Conservation (phyloP, 805 yeast genomes). For the Metschnikowia lunata region DNA sequence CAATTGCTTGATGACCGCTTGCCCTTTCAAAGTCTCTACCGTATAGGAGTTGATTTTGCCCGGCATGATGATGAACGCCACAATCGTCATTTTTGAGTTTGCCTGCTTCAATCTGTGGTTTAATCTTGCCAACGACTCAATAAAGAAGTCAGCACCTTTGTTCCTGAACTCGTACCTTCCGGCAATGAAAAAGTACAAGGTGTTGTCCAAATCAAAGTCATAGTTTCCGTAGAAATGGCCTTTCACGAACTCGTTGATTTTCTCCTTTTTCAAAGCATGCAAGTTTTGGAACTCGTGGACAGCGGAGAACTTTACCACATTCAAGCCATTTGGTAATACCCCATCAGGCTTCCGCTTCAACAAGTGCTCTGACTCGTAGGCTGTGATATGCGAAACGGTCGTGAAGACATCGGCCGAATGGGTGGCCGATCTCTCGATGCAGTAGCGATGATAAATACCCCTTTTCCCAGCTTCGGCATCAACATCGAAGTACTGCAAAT, state of each 20-base stretch:
- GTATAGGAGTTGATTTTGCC: conserved; percentile 92
- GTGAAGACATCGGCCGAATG: conserved; percentile 96
- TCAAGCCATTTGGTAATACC: conserved; percentile 92
- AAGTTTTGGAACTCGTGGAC: conserved; percentile 97
- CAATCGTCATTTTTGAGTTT: conserved; percentile 87
- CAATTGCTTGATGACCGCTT: conserved; percentile 89
- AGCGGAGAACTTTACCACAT: conserved; percentile 93
- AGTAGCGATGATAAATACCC: conserved; percentile 94
- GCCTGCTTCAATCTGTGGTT: conserved; percentile 79
- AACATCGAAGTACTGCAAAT: conserved; percentile 82
- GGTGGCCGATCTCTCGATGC: conserved; percentile 94
- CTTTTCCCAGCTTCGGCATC: conserved; percentile 98
- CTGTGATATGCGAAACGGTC: conserved; percentile 96
- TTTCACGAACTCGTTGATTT: conserved; percentile 88
- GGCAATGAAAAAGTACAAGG: conserved; percentile 91
- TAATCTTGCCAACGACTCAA: conserved; percentile 87
- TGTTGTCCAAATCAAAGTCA: conserved; percentile 90
- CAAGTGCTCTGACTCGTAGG: conserved; percentile 88
- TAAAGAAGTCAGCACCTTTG: conserved; percentile 93
- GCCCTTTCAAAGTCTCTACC: conserved; percentile 92
- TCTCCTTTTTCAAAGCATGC: conserved; percentile 87
- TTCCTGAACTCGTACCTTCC: conserved; percentile 96
- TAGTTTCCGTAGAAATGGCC: conserved; percentile 97
- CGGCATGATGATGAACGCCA: conserved; percentile 97
- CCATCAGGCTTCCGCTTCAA: conserved; percentile 97